Conservation (phyloP, 495 filamentous ascomycete species). For the Daldinia decipiens region DNA sequence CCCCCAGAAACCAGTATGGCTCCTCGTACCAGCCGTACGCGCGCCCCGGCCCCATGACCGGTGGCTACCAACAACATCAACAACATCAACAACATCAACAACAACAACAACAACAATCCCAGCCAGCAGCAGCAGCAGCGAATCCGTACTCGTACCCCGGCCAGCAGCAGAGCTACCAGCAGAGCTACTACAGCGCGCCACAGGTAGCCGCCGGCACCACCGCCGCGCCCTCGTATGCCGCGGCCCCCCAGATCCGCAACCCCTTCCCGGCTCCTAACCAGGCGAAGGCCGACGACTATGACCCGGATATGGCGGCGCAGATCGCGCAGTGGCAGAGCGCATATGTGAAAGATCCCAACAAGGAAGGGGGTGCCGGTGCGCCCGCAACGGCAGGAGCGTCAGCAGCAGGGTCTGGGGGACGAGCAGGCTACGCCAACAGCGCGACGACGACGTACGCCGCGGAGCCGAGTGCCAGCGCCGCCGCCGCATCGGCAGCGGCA, state of each 20-base stretch:
- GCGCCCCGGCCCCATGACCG: constrained; percentile 47
- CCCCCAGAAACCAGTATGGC: constrained; percentile 42
- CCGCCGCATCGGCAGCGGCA: constrained; percentile 55
- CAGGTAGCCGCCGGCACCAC: constrained; percentile 52
- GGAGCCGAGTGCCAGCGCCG: constrained; percentile 43
- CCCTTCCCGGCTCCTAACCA: constrained; percentile 78
- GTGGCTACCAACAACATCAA: constrained; percentile 49
- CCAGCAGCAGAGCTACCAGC: constrained; percentile 59
- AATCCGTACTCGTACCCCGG: constrained; percentile 50
- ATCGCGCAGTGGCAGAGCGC: constrained; percentile 97
- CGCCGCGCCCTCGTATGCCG: constrained; percentile 51
- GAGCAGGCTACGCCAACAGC: constrained; percentile 31
- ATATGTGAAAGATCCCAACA: constrained; percentile 69
- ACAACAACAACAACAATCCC: too few relatives aligned
- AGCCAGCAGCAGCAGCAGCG: constrained; percentile 47
- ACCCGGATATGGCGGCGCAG: constrained; percentile 90
- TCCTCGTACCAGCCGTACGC: constrained; percentile 49
- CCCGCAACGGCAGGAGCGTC: constrained; percentile 31
- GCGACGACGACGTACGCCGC: constrained; percentile 35
- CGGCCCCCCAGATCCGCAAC: constrained; percentile 82
- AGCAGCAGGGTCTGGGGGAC: constrained; percentile 40
- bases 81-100: too few relatives aligned
- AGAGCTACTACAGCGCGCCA: constrained; percentile 57
- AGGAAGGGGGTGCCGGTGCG: constrained; percentile 29
- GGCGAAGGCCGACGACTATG: constrained; percentile 59